Evolutionary conservation across 179 eudicot species (phyloP).

Genomic region (Beta macrorhiza): DNA sequence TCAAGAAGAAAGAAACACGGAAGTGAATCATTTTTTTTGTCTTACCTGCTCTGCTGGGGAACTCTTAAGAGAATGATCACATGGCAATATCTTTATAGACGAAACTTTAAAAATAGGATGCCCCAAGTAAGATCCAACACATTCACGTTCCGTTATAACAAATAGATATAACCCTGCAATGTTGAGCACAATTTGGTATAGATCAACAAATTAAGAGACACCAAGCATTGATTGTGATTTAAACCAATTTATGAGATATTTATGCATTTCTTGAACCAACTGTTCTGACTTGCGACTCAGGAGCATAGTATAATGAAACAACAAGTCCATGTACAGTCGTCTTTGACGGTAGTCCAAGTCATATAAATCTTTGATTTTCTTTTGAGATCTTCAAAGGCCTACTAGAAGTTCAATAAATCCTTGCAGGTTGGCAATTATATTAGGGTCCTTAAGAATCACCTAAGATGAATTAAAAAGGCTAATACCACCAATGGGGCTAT

Average conservation of each 20-base stretch:
- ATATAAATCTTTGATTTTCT: not conserved
- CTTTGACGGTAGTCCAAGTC: too few species aligned
- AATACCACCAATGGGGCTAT: not conserved
- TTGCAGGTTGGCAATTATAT: not conserved
- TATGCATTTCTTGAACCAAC: not conserved
- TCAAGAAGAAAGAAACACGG: not conserved
- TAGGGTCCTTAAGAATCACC: not conserved
- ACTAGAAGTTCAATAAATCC: not conserved
- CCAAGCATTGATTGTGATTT: not conserved
- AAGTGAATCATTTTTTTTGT: not conserved
- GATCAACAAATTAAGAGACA: not conserved
- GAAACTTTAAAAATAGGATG: slow-evolving; percentile 79
- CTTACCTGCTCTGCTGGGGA: slow-evolving; percentile 78
- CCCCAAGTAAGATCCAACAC: slow-evolving; percentile 85
- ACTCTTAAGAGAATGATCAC: slow-evolving; percentile 74
- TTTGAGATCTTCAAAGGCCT: not conserved
- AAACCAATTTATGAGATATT: not conserved
- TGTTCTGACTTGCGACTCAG: not conserved
- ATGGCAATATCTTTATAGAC: slow-evolving; percentile 80
- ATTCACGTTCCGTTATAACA: slow-evolving; percentile 74
- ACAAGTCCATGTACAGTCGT: not conserved
- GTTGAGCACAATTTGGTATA: slow-evolving; percentile 1
- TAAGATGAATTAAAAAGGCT: not conserved
- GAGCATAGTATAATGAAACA: not conserved
- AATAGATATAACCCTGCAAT: slow-evolving; percentile 74